Percentiles rank a stretch among this genome's conserved stretches.
Evolutionary conservation across 2,329 filamentous ascomycete species (phyloP).

Genomic region (Epichloe glyceriae): DNA sequence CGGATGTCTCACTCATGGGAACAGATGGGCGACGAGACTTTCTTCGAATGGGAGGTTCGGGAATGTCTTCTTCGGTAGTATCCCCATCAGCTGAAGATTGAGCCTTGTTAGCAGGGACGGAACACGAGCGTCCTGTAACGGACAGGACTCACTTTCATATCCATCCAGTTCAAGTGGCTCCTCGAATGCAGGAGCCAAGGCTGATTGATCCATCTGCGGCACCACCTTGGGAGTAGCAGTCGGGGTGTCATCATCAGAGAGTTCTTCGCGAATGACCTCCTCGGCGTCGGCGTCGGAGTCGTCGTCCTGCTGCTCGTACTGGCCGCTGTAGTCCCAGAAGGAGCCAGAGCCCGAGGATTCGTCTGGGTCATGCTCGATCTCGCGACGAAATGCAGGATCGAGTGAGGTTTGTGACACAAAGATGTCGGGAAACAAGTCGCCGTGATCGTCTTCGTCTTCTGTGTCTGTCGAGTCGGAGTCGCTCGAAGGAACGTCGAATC

Average conservation of each 20-base stretch:
- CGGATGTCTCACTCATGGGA: constrained; percentile 29
- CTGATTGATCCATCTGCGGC: constrained; percentile 15
- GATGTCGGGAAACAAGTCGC: constrained; percentile 62
- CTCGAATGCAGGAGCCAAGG: constrained; percentile 19
- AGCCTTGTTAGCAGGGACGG: constrained; percentile 6
- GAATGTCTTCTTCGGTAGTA: constrained; percentile 47
- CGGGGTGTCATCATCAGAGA: constrained; percentile 29
- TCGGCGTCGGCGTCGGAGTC: constrained; percentile 34
- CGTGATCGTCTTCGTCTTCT: constrained; percentile 47
- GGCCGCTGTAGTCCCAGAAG: constrained; percentile 50
- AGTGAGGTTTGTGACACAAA: constrained; percentile 65
- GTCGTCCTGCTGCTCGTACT: constrained; percentile 22
- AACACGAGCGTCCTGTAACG: constrained; percentile 3
- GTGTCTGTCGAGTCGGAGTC: constrained; percentile 54
- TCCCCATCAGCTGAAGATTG: constrained; percentile 40
- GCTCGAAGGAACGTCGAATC: constrained; percentile 56
- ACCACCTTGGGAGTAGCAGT: constrained; percentile 28
- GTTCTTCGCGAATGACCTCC: constrained; percentile 21
- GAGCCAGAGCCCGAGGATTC: constrained; percentile 44
- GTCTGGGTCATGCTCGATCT: constrained; percentile 57
- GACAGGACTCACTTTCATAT: constrained; percentile 43
- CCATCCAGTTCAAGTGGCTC: constrained; percentile 36
- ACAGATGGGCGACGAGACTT: constrained; percentile 31
- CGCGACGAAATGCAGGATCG: constrained; percentile 57
- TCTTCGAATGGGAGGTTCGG: constrained; percentile 34